phyloP scores from a whole-genome alignment of 768 basidiomycete species.

The Mycena indigotica region DNA sequence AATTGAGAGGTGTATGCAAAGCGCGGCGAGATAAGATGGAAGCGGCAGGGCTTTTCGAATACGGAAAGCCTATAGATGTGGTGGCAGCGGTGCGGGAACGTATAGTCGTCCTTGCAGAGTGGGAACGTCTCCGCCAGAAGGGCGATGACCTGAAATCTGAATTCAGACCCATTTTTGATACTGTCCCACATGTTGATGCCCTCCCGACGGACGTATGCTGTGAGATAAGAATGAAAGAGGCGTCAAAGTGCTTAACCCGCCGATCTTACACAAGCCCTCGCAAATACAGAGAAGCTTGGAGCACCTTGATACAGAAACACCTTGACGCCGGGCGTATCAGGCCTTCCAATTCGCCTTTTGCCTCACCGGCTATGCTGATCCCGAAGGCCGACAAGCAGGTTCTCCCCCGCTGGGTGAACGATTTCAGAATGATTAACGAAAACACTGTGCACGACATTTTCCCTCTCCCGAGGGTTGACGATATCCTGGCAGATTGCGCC shows the following conservation, averaged over 20 bases:
- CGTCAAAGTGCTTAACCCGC: slow-evolving; percentile 15
- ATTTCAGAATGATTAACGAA: slow-evolving; percentile 30
- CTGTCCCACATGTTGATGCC: slow-evolving; percentile 22
- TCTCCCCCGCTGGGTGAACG: slow-evolving; percentile 30
- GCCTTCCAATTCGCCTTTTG: slow-evolving; percentile 25
- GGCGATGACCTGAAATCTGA: neutral
- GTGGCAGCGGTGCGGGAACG: slow-evolving; percentile 3
- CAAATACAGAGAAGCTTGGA: slow-evolving; percentile 35
- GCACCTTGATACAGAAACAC: slow-evolving; percentile 29
- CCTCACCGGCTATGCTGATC: slow-evolving; percentile 36
- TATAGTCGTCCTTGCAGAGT: slow-evolving; percentile 1
- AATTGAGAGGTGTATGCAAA: neutral
- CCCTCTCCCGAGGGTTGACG: slow-evolving; percentile 30
- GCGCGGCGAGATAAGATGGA: neutral
- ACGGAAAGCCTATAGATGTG: neutral
- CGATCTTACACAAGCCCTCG: slow-evolving; percentile 30
- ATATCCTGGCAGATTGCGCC: slow-evolving; percentile 35
- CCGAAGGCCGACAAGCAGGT: slow-evolving; percentile 32
- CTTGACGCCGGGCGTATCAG: slow-evolving; percentile 31
- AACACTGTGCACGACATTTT: too few species aligned
- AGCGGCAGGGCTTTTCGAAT: neutral
- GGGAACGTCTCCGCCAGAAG: neutral
- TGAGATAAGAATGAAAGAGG: slow-evolving; percentile 25
- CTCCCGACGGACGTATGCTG: slow-evolving; percentile 26
- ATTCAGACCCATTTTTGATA: neutral